A percentile compares a stretch with the other conserved stretches of the same genome.
Conservation (phyloP, 192 early-diverging fungal species). For the Coemansia sp. region DNA sequence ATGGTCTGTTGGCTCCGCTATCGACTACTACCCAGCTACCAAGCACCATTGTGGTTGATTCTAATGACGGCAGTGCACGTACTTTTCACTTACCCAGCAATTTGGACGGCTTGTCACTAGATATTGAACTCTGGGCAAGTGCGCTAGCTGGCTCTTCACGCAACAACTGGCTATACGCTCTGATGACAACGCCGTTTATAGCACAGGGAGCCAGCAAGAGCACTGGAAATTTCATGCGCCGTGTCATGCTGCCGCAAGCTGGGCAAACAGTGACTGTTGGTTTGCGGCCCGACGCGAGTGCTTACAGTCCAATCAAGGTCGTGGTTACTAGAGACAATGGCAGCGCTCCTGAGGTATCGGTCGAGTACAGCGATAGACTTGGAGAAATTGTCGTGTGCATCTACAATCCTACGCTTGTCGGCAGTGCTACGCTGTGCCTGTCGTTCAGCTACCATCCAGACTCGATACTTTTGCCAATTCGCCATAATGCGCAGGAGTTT, state of each 20-base stretch:
- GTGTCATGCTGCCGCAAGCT: constrained; percentile 57
- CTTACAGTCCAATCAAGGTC: no score
- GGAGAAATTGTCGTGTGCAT: neutral
- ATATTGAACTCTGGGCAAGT: constrained; percentile 57
- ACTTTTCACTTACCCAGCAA: no score
- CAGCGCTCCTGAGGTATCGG: neutral
- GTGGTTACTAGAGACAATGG: neutral
- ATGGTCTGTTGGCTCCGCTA: constrained; percentile 60
- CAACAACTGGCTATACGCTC: constrained; percentile 78
- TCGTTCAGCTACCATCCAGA: constrained; percentile 9
- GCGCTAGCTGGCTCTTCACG: constrained; percentile 63
- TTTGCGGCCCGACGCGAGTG: neutral
- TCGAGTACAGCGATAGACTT: neutral
- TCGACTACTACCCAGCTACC: no score
- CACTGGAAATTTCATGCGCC: constrained; percentile 57
- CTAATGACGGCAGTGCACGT: neutral
- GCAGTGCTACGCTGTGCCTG: neutral
- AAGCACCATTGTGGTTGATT: constrained; percentile 14
- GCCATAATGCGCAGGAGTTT: neutral
- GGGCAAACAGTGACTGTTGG: constrained; percentile 41
- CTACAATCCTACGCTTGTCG: constrained; percentile 2
- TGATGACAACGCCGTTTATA: constrained; percentile 68
- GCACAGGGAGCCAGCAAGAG: constrained; percentile 66
- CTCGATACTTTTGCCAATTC: constrained; percentile 8
- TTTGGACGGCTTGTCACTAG: constrained; percentile 2